These are phyloP conservation scores for rapeseed (Brassica napus) DNA, from an alignment of 345 rosid genomes.

Conservation along the genomic window Da-Ae NC_063444.1:3742501-3743000, in stretches of 20 bases:
- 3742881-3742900: no score
- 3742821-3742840: no score
- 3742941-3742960: no score
- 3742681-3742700: conserved; percentile 24
- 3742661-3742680: conserved; percentile 66
- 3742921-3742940: no score
- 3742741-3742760: no score
- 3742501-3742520: conserved; percentile 14
- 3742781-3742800: no score
- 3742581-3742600: conserved; percentile 38
- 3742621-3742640: conserved; percentile 36
- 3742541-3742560: conserved; percentile 17
- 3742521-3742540: not conserved
- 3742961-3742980: not conserved
- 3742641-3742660: conserved; percentile 51
- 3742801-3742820: no score
- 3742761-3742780: no score
- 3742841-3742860: no score
- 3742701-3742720: conserved; percentile 31
- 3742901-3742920: no score
- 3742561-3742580: conserved; percentile 18
- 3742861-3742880: no score
- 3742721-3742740: not conserved
- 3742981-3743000: not conserved
- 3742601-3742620: conserved; percentile 25